Base-by-base conservation (phyloP, 2,329 filamentous ascomycete species). In the Bipolaris zeicola region DNA sequence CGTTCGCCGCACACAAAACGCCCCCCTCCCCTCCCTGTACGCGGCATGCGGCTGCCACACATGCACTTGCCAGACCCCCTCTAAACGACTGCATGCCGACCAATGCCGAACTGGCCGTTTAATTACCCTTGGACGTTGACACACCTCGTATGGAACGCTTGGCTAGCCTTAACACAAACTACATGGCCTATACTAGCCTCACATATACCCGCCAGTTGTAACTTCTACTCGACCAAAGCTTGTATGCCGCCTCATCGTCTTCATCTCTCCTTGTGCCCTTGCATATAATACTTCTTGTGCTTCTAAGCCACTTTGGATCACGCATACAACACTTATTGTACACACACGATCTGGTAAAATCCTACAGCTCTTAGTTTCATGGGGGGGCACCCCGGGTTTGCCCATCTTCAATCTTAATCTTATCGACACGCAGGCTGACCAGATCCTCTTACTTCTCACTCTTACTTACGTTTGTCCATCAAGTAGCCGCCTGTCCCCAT, bases 201-300 rank as follows among this genome's bases (percentile, higher is more conserved):
- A 71, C 66, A 62, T 73, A 72, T 70, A 71, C 52, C 64, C 64
- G 60, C 39, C 28, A 28, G 38, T 51, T 44, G 31, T 47, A 52
- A 50, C 44, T 53, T 53, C 52, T 55, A 43, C 53, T 63, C 57
- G 47, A 57, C 59, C 42, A 62, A 56, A 59, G 63, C 55, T 61
- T 42, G 39, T 26, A 24, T 41, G 11, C 38, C 38, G 38, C 38
- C 18, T 11, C 38, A 13, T 18, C 10, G 56, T 48, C 53, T 52
- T 62, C 6, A 26, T 28, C 57, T 49, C 18, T 33, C 43, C 47
- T 52, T 64, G 67, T 8, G 26, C 26, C 54, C 50, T 52, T 64
- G 67, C 62, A 50, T 64, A 63, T 64, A 70, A 55, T 18, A 31
- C 36, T 28, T 28, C 16, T 37, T 61, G 60, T 3, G 57, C 60